Conservation (phyloP, 441 rosid species). For the Pelargonium citronellum region DNA sequence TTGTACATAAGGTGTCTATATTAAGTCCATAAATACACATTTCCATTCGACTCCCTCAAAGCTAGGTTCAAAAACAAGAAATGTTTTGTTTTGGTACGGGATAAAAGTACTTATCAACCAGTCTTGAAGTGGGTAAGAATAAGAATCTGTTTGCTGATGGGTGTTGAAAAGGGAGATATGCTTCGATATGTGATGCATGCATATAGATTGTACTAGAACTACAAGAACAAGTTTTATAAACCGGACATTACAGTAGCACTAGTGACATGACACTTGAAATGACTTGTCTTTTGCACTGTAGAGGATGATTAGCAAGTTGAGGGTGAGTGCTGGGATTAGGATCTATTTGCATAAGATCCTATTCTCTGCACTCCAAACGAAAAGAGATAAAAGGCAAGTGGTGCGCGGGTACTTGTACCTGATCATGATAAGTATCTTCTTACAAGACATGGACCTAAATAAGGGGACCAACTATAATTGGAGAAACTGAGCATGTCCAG, state of each 20-base stretch:
- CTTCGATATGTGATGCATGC: not conserved
- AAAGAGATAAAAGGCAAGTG: too few species aligned
- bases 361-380: too few species aligned
- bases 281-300: not conserved
- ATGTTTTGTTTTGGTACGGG: too few species aligned
- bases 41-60: not conserved
- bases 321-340: too few species aligned
- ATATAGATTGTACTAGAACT: not conserved
- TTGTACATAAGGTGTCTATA: not conserved
- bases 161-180: slow-evolving; percentile 6
- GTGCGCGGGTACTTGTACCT: too few species aligned
- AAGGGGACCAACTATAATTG: too few species aligned
- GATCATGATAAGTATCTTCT: too few species aligned
- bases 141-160: slow-evolving; percentile 1
- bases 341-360: too few species aligned
- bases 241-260: not conserved
- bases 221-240: not conserved
- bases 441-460: too few species aligned
- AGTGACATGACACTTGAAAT: slow-evolving; percentile 1
- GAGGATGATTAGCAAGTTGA: not conserved
- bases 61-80: too few species aligned
- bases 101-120: not conserved
- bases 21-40: not conserved
- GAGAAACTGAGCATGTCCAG: too few species aligned
- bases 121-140: not conserved